Conservation (phyloP, 2,329 filamentous ascomycete species). For the Epichloe coenophiala region DNA sequence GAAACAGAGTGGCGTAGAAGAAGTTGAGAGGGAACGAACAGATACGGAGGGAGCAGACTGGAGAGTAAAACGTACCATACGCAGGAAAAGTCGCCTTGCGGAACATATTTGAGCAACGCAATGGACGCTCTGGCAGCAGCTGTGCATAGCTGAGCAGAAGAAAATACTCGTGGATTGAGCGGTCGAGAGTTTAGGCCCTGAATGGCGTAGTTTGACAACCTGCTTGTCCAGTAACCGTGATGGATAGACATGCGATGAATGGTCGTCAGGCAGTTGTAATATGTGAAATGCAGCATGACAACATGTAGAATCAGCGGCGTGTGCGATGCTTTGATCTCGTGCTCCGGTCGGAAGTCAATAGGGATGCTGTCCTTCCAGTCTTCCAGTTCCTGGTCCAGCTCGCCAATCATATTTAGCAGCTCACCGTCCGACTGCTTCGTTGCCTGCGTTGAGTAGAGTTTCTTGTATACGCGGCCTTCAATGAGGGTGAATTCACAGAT, state of each 20-base stretch:
- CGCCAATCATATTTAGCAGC: constrained; percentile 86
- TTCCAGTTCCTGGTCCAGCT: constrained; percentile 79
- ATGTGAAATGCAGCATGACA: constrained; percentile 87
- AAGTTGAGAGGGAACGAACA: not conserved
- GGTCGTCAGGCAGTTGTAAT: constrained; percentile 95
- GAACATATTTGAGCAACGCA: constrained; percentile 87
- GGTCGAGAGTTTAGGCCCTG: constrained; percentile 84
- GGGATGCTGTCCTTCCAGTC: constrained; percentile 95
- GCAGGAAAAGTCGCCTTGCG: constrained; percentile 85
- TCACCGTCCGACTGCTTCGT: constrained; percentile 87
- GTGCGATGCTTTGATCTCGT: constrained; percentile 87
- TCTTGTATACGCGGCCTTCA: constrained; percentile 87
- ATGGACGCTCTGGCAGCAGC: constrained; percentile 88
- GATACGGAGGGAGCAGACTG: not conserved
- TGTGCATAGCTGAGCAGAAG: constrained; percentile 83
- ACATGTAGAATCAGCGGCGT: constrained; percentile 90
- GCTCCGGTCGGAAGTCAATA: constrained; percentile 89
- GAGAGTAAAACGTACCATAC: constrained; percentile 60
- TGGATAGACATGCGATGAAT: constrained; percentile 98
- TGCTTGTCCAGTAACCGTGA: constrained; percentile 94
- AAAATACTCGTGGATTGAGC: constrained; percentile 86
- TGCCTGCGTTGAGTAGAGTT: constrained; percentile 83
- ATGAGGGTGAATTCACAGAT: constrained; percentile 89
- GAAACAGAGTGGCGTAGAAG: not conserved
- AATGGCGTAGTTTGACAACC: constrained; percentile 87